Percentiles rank a stretch among this genome's conserved stretches.
These are phyloP conservation scores for Wallacemonas rigidus DNA, from an alignment of 208 protist genomes.

Conservation along the genomic window DNA sequence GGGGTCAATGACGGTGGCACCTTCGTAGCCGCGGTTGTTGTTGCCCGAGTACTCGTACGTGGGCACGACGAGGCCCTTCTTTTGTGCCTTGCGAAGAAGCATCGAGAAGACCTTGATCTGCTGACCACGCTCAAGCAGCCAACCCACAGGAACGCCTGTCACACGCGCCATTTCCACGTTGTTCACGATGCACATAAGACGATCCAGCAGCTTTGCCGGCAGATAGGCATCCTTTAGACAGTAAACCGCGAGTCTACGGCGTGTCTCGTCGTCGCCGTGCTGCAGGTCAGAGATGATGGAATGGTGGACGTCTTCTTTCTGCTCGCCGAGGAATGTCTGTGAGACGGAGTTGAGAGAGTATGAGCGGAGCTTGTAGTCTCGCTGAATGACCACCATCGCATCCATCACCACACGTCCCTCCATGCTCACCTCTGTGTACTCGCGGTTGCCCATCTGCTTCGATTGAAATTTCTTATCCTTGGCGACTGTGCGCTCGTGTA, in stretches of 20 bases:
- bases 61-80: conserved; percentile 83
- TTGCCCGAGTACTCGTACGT: conserved; percentile 69
- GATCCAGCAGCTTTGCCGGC: conserved; percentile 97
- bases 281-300: conserved; percentile 98
- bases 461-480: conserved; percentile 96
- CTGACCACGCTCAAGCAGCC: conserved; percentile 98
- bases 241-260: conserved; percentile 98
- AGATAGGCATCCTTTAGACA: conserved; percentile 99
- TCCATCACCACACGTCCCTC: conserved; percentile 98
- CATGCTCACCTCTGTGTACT: conserved; percentile 97
- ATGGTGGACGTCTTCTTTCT: conserved; percentile 99
- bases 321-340: conserved; percentile 98
- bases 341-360: conserved; percentile 99
- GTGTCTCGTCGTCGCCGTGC: conserved; percentile 95
- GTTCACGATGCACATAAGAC: conserved; percentile 99
- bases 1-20: conserved; percentile 99
- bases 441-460: conserved; percentile 98
- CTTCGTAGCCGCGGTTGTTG: conserved; percentile 92
- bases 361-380: conserved; percentile 98
- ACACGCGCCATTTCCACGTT: conserved; percentile 99
- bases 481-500: conserved; percentile 88
- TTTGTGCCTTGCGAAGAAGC: conserved; percentile 86
- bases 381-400: conserved; percentile 96
- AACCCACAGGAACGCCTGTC: conserved; percentile 98
- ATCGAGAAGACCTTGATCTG: conserved; percentile 98